These are phyloP conservation scores for Tillandsia leiboldiana DNA, from an alignment of 176 grass and related monocot genomes.

Conservation along the genomic window DNA sequence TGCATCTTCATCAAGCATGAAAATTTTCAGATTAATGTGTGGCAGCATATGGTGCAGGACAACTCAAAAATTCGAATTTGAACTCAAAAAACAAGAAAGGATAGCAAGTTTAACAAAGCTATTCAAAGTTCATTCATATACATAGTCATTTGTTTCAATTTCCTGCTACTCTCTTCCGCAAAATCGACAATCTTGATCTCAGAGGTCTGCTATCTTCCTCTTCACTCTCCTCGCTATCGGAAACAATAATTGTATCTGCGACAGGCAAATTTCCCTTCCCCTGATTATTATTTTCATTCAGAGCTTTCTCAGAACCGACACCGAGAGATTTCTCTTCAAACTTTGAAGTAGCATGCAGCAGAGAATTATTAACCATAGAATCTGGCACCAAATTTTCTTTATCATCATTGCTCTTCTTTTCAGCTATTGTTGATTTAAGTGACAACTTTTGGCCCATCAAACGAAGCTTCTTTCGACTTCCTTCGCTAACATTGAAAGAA, in stretches of 20 bases:
- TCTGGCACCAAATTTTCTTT: constrained; percentile 45
- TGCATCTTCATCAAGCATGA: too few relatives aligned
- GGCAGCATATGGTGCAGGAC: too few relatives aligned
- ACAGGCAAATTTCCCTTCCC: too few relatives aligned
- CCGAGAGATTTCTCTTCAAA: too few relatives aligned
- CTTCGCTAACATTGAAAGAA: constrained; percentile 24
- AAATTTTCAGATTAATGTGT: too few relatives aligned
- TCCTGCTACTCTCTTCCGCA: constrained; percentile 7
- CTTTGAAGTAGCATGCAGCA: constrained; percentile 23
- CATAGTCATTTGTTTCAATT: not conserved
- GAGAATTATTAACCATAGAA: constrained; percentile 4
- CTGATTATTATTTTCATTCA: constrained; percentile 15
- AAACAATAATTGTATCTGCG: constrained; percentile 36
- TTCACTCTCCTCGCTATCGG: constrained; percentile 78
- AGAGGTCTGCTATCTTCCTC: constrained; percentile 41
- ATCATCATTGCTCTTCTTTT: constrained; percentile 26
- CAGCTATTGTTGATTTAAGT: constrained; percentile 33
- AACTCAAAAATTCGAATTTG: too few relatives aligned
- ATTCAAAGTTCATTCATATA: too few relatives aligned
- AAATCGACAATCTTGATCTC: constrained; percentile 45
- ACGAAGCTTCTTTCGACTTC: constrained; percentile 38
- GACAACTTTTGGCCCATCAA: constrained; percentile 40
- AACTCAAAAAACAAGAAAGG: too few relatives aligned
- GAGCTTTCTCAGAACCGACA: constrained; percentile 17
- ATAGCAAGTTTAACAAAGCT: too few relatives aligned